phyloP scores from a whole-genome alignment of 176 grass and related monocot species.

The Panicum miliaceum region DNA sequence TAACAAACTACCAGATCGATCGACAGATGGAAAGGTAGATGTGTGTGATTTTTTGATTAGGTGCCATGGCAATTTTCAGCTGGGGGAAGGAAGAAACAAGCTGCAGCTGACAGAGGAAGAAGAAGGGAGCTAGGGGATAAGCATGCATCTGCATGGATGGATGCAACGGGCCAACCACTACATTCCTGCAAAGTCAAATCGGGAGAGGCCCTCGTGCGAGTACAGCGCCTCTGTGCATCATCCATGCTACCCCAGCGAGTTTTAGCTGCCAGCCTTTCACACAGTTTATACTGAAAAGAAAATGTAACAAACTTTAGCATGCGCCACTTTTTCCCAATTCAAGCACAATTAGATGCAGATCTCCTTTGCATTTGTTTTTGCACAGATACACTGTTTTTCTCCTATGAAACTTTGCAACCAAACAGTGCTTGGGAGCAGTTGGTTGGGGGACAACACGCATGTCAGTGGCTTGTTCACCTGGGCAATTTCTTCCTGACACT shows the following conservation, averaged over 20 bases:
- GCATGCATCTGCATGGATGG: not conserved
- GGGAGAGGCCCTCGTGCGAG: not conserved
- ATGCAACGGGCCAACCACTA: conserved; percentile 43
- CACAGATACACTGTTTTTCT: no score
- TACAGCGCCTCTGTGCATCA: not conserved
- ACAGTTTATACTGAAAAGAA: no score
- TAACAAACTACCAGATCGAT: conserved; percentile 34
- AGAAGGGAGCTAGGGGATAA: not conserved
- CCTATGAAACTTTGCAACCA: no score
- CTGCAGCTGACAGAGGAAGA: not conserved
- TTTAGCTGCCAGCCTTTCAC: not conserved
- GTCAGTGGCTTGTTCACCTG: not conserved
- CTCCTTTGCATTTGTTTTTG: no score
- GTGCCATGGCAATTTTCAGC: conserved; percentile 47
- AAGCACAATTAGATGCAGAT: no score
- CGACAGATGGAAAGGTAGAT: not conserved
- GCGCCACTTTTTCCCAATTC: no score
- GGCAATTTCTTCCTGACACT: not conserved
- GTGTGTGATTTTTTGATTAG: conserved; percentile 17
- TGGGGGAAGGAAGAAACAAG: not conserved
- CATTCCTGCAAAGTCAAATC: conserved; percentile 49
- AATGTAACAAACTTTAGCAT: no score
- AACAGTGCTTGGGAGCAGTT: no score
- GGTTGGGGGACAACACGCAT: not conserved
- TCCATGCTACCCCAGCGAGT: not conserved